These are phyloP conservation scores for Aspergillus proliferans DNA, from an alignment of 2,329 filamentous ascomycete genomes.

Conservation along the genomic window DNA sequence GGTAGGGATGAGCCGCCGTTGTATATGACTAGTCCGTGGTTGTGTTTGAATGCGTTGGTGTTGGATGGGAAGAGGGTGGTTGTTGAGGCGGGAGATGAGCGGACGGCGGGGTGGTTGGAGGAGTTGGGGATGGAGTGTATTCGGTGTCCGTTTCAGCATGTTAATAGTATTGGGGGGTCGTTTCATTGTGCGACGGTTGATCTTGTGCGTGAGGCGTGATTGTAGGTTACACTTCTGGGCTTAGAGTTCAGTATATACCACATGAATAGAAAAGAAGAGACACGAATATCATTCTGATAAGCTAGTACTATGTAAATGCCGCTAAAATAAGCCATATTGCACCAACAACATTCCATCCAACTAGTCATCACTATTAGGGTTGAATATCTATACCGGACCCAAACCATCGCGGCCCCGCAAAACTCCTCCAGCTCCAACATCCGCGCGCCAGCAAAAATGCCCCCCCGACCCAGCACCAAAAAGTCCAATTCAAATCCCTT, in stretches of 20 bases:
- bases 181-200: constrained; percentile 28
- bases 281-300: too few species aligned
- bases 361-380: too few species aligned
- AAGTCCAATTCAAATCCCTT: constrained; percentile 3
- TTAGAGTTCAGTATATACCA: too few species aligned
- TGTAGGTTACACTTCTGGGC: too few species aligned
- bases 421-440: background rate
- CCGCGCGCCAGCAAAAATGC: background rate
- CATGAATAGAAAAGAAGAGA: too few species aligned
- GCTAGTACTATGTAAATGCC: too few species aligned
- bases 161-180: constrained; percentile 28
- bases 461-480: constrained; percentile 7
- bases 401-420: background rate
- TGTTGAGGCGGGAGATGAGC: constrained; percentile 19
- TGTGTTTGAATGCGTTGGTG: constrained; percentile 10
- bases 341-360: too few species aligned
- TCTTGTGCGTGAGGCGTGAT: constrained; percentile 4
- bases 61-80: constrained; percentile 20
- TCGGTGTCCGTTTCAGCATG: constrained; percentile 23
- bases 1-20: constrained; percentile 13
- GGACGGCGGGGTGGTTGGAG: constrained; percentile 9
- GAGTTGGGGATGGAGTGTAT: constrained; percentile 14
- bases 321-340: too few species aligned
- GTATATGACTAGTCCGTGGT: constrained; percentile 24
- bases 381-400: too few species aligned